Evolutionary conservation across 2,329 filamentous ascomycete genomes (phyloP).

Genomic region (Xylariaceae sp.): DNA sequence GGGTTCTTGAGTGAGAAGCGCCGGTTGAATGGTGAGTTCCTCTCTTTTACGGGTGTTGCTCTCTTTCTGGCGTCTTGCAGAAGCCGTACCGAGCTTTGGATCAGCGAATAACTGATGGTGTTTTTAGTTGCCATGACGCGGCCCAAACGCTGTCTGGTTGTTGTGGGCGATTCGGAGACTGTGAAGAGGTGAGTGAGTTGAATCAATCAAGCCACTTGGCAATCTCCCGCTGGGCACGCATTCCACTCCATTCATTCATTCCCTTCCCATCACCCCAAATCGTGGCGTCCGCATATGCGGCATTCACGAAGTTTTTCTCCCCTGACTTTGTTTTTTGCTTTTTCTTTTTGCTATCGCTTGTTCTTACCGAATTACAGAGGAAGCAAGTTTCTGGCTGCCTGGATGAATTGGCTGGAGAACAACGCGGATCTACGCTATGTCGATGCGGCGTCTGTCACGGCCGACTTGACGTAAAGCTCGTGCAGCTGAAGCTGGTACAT

Average conservation of each 20-base stretch:
- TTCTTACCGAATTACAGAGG: slow-evolving; percentile 50
- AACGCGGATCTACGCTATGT: slow-evolving; percentile 87
- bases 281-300: slow-evolving; percentile 8
- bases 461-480: background rate
- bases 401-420: slow-evolving; percentile 90
- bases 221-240: slow-evolving; percentile 8
- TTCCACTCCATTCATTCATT: background rate
- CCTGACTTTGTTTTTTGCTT: slow-evolving; percentile 1
- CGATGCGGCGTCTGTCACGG: slow-evolving; percentile 43
- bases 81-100: background rate
- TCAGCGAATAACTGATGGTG: slow-evolving; percentile 10
- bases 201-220: slow-evolving; percentile 26
- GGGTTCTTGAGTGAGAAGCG: slow-evolving; percentile 91
- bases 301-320: slow-evolving; percentile 1
- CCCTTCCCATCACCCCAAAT: background rate
- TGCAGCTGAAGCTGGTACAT: too few species aligned
- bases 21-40: slow-evolving; percentile 73
- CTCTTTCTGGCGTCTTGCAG: background rate
- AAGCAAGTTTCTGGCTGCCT: slow-evolving; percentile 76
- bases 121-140: slow-evolving; percentile 87
- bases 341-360: background rate
- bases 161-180: slow-evolving; percentile 92
- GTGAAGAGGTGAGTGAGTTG: slow-evolving; percentile 64
- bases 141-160: slow-evolving; percentile 80
- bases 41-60: background rate